A percentile compares a stretch with the other conserved stretches of the same genome.
These are phyloP conservation scores for Dactylellina haptotyla DNA, from an alignment of 2,329 filamentous ascomycete genomes.

Conservation along the genomic window DNA sequence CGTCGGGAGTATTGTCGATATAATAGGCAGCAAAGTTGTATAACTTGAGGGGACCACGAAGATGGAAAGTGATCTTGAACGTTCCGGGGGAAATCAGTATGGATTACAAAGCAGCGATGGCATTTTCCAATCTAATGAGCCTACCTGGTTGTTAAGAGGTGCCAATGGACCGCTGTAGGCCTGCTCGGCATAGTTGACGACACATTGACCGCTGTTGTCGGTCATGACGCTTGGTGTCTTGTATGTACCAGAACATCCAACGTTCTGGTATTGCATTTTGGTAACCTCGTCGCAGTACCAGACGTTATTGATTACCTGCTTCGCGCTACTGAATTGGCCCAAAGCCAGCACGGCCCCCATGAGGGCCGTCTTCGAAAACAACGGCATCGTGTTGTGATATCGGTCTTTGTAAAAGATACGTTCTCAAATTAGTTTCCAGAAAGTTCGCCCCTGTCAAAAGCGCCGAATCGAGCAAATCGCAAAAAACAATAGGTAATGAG, in stretches of 20 bases:
- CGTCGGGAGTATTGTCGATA: slow-evolving; percentile 40
- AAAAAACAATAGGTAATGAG: slow-evolving; percentile 43
- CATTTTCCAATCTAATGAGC: background rate
- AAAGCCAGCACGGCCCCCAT: slow-evolving; percentile 46
- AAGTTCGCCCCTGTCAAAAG: slow-evolving; percentile 19
- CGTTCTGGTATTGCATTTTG: slow-evolving; percentile 47
- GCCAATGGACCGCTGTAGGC: slow-evolving; percentile 46
- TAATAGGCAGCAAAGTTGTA: slow-evolving; percentile 52
- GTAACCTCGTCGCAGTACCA: slow-evolving; percentile 44
- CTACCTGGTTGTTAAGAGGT: slow-evolving; percentile 43
- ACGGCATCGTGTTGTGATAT: slow-evolving; percentile 28
- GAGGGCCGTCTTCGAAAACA: slow-evolving; percentile 39
- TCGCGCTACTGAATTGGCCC: slow-evolving; percentile 32
- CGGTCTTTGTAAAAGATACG: slow-evolving; percentile 1
- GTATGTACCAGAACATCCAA: slow-evolving; percentile 43
- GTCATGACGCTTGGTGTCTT: slow-evolving; percentile 33
- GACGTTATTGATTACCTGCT: slow-evolving; percentile 41
- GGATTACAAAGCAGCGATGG: background rate
- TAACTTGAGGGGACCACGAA: slow-evolving; percentile 39
- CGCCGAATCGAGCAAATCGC: slow-evolving; percentile 32
- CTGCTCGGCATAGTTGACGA: slow-evolving; percentile 9
- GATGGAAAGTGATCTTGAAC: slow-evolving; percentile 45
- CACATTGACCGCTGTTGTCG: slow-evolving; percentile 26
- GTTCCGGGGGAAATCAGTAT: background rate
- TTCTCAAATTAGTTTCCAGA: slow-evolving; percentile 29